Evolutionary conservation across 345 rosid species (phyloP), one percentile per base, ranked within the genome.

Genomic region (Salix caprea): DNA sequence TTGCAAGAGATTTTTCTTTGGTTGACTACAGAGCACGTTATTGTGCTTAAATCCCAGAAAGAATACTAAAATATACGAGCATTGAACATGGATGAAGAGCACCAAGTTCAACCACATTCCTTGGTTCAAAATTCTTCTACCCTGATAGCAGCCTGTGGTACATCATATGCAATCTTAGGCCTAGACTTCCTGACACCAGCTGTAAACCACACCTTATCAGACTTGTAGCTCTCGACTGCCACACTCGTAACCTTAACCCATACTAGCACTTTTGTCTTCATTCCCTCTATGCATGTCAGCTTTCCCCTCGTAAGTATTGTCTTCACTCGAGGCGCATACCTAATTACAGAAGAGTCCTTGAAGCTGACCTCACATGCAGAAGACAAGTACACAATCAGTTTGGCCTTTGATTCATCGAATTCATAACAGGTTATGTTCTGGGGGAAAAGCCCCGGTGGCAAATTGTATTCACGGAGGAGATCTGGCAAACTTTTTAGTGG

Each of bases 191-290:
- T 93, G 39, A 93, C 94, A 58, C 99, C 97, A 0, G 99, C 98
- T 9, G 97, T 91, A 72, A 96, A 91, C 94, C 98, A 96, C 4
- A 96, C 87, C 88, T 93, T 96, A 80, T 96, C 98, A 2, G 99
- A 92, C 77, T 92, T 93, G 44, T 78, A 87, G 79, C 90, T 82
- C 81, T 91, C 99, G 0, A 91, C 86, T 3, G 96, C 75, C n/a
- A 96, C 81, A 24, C 87, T 81, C 6, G 99, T 90, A 69, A 96
- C 89, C 84, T 96, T 93, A 54, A 92, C 97, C 98, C 97, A 93
- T 11, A 96, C 97, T 2, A 96, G 87, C 40, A 91, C 91, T 85
- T 96, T 93, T 4, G 98, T 96, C 90, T 96, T 96, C 96, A 93
- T 91, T 64, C 99, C 99, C 84, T 96, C 99, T 0, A 93, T 91